These are phyloP conservation scores for Samsoniella hepiali DNA, from an alignment of 2,329 filamentous ascomycete species.

Conservation along the genomic window DNA sequence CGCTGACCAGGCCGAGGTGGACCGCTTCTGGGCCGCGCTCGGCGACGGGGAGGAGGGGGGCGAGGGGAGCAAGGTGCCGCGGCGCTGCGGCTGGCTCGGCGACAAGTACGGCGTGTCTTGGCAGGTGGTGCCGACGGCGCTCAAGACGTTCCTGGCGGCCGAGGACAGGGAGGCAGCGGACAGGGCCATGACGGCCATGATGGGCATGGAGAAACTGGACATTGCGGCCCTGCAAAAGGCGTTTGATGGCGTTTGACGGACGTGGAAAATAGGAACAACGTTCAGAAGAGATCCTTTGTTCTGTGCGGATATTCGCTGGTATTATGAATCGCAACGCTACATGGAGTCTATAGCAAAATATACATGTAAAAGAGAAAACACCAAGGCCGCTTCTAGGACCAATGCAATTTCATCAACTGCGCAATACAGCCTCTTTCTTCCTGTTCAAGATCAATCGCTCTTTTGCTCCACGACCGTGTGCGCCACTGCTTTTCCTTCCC, in stretches of 20 bases:
- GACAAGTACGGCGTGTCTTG: constrained; percentile 46
- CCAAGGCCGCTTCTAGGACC: neutral
- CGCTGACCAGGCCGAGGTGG: constrained; percentile 44
- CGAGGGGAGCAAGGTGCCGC: constrained; percentile 24
- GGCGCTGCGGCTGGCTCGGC: constrained; percentile 44
- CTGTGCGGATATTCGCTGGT: neutral
- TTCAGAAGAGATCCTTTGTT: neutral
- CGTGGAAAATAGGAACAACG: neutral
- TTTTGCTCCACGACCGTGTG: neutral
- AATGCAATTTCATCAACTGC: neutral
- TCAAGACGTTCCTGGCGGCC: constrained; percentile 35
- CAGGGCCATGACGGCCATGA: constrained; percentile 22
- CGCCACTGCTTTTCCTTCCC: neutral
- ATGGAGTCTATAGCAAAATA: neutral
- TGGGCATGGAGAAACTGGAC: constrained; percentile 20
- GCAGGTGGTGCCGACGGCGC: constrained; percentile 42
- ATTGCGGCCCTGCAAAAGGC: constrained; percentile 8
- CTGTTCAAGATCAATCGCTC: neutral
- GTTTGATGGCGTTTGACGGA: neutral
- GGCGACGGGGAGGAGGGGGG: constrained; percentile 35
- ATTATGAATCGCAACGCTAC: constrained; percentile 7
- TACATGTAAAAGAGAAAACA: neutral
- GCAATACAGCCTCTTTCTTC: neutral
- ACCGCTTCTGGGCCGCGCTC: constrained; percentile 45
- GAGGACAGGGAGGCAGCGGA: constrained; percentile 31